Base-by-base conservation (phyloP, 352 stramenopile species). In the Pythium sp. region DNA sequence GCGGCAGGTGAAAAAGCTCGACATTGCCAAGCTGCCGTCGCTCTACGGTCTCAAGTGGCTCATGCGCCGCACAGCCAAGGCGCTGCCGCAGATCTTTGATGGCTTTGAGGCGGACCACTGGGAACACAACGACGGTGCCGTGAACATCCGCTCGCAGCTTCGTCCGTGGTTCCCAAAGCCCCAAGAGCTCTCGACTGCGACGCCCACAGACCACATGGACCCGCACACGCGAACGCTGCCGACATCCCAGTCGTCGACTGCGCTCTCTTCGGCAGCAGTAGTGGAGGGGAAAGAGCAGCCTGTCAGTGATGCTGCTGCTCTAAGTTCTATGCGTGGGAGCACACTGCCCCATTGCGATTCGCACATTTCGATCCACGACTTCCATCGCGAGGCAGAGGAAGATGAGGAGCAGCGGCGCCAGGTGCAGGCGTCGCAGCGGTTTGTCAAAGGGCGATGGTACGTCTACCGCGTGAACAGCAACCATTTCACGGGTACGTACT, bases 391-490 rank as follows among this genome's bases (percentile, higher is more conserved):
- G 3, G 71, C 6, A 2, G 18, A 51, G 9, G 43, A 74, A 46
- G 73, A 86, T 38, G 67, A 54, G 3, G 70, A 86, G 74, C 79
- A 58, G 65, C 38, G 14, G 6, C 32, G 22, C 18, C 70, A 76
- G 41, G 4, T 18, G n/a, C 20, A 56, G 49, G 22, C 41, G 3
- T 58, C 62, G 11, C 71, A 62, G 28, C 67, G 73, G 59, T 88
- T 89, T 60, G 64, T 78, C 64, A 87, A 84, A 58, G 86, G 86
- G 8, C 79, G 75, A 6, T 94, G 86, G 86, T 91, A 94, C 64
- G 84, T 94, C 51, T 91, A 94, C 58, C 84, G 86, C 28, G 82
- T 94, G 18, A 75, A 87, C 36, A 85, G 74, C 51, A 94, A 94
- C 72, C 86, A 94, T 66, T 72, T 94, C 43, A 76, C 81, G 11